Base-by-base conservation (phyloP, 169 alveolate species). In the Perkinsus olseni region DNA sequence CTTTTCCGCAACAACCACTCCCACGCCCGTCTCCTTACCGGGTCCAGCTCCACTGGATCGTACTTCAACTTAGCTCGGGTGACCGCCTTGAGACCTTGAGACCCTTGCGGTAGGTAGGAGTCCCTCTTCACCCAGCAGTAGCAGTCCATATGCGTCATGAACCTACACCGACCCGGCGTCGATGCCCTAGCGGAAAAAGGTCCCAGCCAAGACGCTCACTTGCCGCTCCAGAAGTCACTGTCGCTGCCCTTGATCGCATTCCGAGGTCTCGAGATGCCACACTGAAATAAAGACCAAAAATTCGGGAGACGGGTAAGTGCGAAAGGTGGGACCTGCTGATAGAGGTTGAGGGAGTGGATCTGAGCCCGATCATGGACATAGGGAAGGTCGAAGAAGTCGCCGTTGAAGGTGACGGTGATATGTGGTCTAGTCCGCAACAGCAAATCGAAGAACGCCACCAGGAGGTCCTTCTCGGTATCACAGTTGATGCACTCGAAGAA, bases 51-150 rank as follows among this genome's bases (percentile, higher is more conserved):
- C 90, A 98, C 99, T 3, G 99, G 99, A 92, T 98, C 99, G 96
- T 99, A 99, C 93, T 99, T 99, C 94, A 99, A 96, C 96, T 99
- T 99, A 82, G 99, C 99, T 92, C 98, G 98, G 50, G 99, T 98
- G 45, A 99, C 99, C 38, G 99, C 99, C 95, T 99, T 99, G 38
- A 98, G 95, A 48, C 98, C 98, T 20, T 40, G 93, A 40, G 98
- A 96, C 92, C 99, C 99, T 96, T 98, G 97, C 0, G 99, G 99
- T n/a, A 98, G 96, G 94, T 98, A 99, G 36, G 99, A 99, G 96
- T 99, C 99, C 93, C 99, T 96, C 95, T 98, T 98, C 74, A 99
- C 99, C 99, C 99, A 99, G 93, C 98, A 98, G 94, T 98, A 97
- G 95, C 99, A 99, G 96, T 99, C 99, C 96, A 99, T 96, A 94